Percentiles rank a stretch among this genome's conserved stretches.
Evolutionary conservation across 1,139 yeast species (phyloP).

Genomic region (Yamadazyma mexicana): DNA sequence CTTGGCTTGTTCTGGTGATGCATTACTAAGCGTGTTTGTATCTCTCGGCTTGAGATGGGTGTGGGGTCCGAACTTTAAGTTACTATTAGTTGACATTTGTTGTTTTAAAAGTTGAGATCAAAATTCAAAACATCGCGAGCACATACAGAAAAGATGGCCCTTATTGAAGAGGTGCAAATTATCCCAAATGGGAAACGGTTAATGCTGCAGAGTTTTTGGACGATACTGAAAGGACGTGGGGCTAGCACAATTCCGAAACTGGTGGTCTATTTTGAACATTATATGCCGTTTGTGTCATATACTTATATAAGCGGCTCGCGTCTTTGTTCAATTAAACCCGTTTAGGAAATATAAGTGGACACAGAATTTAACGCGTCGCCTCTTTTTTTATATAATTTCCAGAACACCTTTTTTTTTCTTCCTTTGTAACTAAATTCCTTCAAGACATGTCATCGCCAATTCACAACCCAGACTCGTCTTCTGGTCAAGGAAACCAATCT

Average conservation of each 20-base stretch:
- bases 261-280: too few species aligned
- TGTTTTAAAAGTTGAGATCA: not conserved
- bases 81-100: not conserved
- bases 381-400: constrained; percentile 1
- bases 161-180: not conserved
- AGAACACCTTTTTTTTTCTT: too few species aligned
- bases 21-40: not conserved
- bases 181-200: too few species aligned
- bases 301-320: not conserved
- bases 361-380: constrained; percentile 13
- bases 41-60: constrained; percentile 7
- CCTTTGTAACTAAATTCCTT: not conserved
- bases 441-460: constrained; percentile 29
- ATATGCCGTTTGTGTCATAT: too few species aligned
- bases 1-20: not conserved
- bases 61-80: constrained; percentile 3
- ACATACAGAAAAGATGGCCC: not conserved
- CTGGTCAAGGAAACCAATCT: constrained; percentile 22
- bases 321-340: constrained; percentile 17
- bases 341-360: constrained; percentile 26
- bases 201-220: too few species aligned
- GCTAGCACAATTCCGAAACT: too few species aligned
- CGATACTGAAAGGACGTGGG: too few species aligned
- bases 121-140: constrained; percentile 1
- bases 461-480: constrained; percentile 25